These are phyloP conservation scores for Mortierella sp. DNA, from an alignment of 371 early-diverging fungal genomes.

Conservation along the genomic window DNA sequence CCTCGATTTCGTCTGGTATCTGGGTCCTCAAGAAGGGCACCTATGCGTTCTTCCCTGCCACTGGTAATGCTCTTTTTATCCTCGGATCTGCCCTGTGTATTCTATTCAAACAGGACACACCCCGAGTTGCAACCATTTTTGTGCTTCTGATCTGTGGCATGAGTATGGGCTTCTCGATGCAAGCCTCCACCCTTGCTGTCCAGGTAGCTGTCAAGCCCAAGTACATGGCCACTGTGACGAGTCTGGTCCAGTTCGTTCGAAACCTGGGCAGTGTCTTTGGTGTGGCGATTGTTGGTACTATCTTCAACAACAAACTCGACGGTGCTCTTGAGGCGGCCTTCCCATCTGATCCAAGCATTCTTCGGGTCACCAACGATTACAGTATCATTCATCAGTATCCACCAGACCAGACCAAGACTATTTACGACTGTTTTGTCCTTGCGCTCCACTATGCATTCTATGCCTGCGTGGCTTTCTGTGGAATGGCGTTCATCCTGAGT, in stretches of 20 bases:
- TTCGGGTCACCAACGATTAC: slow-evolving; percentile 1
- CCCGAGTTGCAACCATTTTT: slow-evolving; percentile 11
- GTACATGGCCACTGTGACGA: slow-evolving; percentile 54
- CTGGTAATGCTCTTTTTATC: slow-evolving; percentile 54
- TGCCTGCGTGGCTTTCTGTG: slow-evolving; percentile 13
- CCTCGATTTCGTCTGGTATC: slow-evolving; percentile 40
- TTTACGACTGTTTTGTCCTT: slow-evolving; percentile 21
- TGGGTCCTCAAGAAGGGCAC: slow-evolving; percentile 39
- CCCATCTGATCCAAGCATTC: slow-evolving; percentile 2
- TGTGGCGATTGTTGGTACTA: slow-evolving; percentile 57
- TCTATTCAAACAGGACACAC: slow-evolving; percentile 10
- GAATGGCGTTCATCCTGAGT: slow-evolving; percentile 5
- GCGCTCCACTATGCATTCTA: slow-evolving; percentile 22
- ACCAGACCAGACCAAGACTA: neutral
- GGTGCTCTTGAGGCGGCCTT: neutral
- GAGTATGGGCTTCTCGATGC: slow-evolving; percentile 44
- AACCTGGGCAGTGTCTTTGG: slow-evolving; percentile 62
- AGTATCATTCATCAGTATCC: neutral
- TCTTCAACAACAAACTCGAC: slow-evolving; percentile 56
- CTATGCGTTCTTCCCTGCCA: slow-evolving; percentile 46
- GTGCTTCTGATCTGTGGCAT: slow-evolving; percentile 54
- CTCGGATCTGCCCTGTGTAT: slow-evolving; percentile 55
- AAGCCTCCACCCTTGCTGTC: slow-evolving; percentile 53
- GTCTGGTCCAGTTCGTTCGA: slow-evolving; percentile 51
- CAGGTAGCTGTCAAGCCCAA: slow-evolving; percentile 52